Base-by-base conservation (phyloP, 108 stramenopile genomes). In the Aurantiochytrium sp. region DNA sequence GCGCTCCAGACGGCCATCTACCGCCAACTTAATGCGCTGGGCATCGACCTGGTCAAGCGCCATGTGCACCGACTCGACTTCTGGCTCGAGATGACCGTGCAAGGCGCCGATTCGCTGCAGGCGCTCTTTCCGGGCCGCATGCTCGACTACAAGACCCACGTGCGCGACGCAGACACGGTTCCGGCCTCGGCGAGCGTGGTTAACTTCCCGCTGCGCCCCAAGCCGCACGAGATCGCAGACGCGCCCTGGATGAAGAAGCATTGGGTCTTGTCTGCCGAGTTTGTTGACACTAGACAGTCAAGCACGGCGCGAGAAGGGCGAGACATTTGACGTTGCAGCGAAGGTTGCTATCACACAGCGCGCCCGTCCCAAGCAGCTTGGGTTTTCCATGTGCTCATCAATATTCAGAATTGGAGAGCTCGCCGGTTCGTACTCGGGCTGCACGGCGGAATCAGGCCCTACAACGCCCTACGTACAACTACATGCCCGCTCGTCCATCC, bases 1-100 rank as follows among this genome's bases (percentile, higher is more conserved):
- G 8, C 17, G 21, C 68, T 87, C 27, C 59, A 65, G 19, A 4
- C 34, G 24, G 37, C 39, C 27, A 88, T 89, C 39, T 88, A 65
- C 50, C 88, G 37, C 27, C 48, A 89, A 30, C 54, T 90, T 10
- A 4, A 85, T 3, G 87, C 73, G 4, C 41, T 86, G 39, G 69
- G 32, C 32, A 32, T 87, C 87, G 90, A 36, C 1, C 30, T 48
- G 55, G 36, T 91, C 8, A 89, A 69, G 19, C 27, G 55, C 5
- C 69, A 85, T 37, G 87, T 91, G 10, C 68, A 90, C 87, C 90
- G 90, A 53, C 87, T 91, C 3, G 91, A 91, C 81, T 90, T 90
- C 87, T 91, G 90, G 90, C 89, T 91, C 12, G 91, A 91, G 85
- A 89, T 91, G 89, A 36, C 85, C 10, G 21, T 89, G n/a, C 50